Conservation (phyloP, 495 filamentous ascomycete genomes). For the Haplographium delicatum region DNA sequence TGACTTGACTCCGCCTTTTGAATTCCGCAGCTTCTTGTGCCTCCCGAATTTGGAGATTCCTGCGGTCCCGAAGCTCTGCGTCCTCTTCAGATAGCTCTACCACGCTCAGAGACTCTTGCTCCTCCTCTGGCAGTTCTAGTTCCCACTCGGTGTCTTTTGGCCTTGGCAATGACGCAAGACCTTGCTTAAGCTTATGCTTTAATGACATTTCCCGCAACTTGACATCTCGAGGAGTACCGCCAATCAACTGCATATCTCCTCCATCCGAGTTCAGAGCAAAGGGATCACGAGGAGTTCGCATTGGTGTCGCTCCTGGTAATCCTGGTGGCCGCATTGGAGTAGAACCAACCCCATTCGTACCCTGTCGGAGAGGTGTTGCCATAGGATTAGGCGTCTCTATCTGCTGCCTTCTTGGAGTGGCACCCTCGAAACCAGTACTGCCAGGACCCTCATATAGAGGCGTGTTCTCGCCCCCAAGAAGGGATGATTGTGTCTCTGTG, state of each 20-base stretch:
- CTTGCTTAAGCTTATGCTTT: constrained; percentile 62
- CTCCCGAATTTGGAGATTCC: constrained; percentile 62
- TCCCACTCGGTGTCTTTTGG: constrained; percentile 91
- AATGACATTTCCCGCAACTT: constrained; percentile 66
- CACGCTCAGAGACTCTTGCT: constrained; percentile 50
- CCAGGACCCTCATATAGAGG: constrained; percentile 74
- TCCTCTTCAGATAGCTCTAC: constrained; percentile 67
- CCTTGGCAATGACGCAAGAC: constrained; percentile 80
- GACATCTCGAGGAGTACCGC: constrained; percentile 73
- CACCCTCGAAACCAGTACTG: constrained; percentile 85
- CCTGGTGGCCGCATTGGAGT: constrained; percentile 55
- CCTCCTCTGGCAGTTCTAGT: constrained; percentile 84
- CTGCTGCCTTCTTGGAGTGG: constrained; percentile 72
- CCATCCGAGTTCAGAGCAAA: constrained; percentile 73
- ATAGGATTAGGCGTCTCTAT: constrained; percentile 90
- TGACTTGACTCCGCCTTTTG: constrained; percentile 78
- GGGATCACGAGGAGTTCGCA: constrained; percentile 86
- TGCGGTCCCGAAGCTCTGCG: constrained; percentile 72
- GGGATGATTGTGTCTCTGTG: constrained; percentile 91
- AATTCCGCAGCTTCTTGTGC: constrained; percentile 71
- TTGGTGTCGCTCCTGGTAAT: constrained; percentile 73
- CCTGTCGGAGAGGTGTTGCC: constrained; percentile 80
- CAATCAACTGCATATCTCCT: constrained; percentile 60
- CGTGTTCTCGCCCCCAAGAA: constrained; percentile 91
- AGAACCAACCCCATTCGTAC: constrained; percentile 58